Evolutionary conservation across 2,329 filamentous ascomycete species (phyloP).

Genomic region (Talaromyces sp.): DNA sequence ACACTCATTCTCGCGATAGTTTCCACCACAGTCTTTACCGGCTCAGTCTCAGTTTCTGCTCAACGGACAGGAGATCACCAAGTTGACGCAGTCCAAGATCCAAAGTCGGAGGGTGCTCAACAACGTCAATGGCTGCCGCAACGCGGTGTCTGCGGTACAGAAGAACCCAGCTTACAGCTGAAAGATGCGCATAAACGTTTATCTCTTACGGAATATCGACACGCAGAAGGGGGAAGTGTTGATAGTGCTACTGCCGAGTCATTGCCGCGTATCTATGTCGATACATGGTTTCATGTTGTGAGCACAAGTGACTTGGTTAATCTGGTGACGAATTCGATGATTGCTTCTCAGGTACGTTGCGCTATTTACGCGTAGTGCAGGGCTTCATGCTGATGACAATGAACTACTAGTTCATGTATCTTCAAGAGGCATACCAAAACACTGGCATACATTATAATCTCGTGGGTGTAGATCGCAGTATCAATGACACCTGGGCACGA

Average conservation of each 20-base stretch:
- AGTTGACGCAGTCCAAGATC: not conserved
- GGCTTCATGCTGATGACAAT: not conserved
- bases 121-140: not conserved
- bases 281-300: constrained; percentile 45
- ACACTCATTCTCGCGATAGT: constrained; percentile 15
- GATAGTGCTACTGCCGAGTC: constrained; percentile 19
- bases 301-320: constrained; percentile 29
- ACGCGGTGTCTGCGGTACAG: constrained; percentile 30
- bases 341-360: constrained; percentile 33
- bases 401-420: constrained; percentile 30
- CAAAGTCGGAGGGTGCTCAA: not conserved
- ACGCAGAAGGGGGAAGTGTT: constrained; percentile 3
- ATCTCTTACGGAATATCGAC: constrained; percentile 20
- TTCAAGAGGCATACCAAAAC: constrained; percentile 47
- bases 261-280: constrained; percentile 32
- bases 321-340: constrained; percentile 33
- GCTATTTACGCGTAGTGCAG: not conserved
- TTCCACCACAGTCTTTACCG: constrained; percentile 3
- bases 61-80: not conserved
- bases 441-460: constrained; percentile 50
- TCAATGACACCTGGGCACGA: constrained; percentile 55
- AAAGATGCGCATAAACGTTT: constrained; percentile 28
- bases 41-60: constrained; percentile 1
- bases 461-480: constrained; percentile 47
- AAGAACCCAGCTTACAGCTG: constrained; percentile 27